These are phyloP conservation scores for Heterobasidion annosum DNA, from an alignment of 1,284 basidiomycete species.

Conservation along the genomic window DNA sequence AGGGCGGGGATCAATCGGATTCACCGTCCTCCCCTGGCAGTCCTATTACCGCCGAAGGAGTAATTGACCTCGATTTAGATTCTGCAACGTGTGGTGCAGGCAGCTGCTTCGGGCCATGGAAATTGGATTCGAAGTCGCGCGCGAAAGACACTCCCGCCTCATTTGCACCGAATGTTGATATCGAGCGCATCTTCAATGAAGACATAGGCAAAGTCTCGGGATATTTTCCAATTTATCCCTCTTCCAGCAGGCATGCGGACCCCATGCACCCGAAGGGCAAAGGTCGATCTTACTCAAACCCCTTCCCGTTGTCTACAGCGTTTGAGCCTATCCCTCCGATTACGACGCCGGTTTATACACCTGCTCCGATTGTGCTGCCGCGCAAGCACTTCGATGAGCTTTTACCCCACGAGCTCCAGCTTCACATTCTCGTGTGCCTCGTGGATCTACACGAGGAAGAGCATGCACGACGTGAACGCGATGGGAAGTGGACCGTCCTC, in stretches of 20 bases:
- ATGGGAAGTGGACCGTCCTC: slow-evolving; percentile 45
- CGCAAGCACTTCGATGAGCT: slow-evolving; percentile 51
- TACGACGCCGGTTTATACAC: slow-evolving; percentile 31
- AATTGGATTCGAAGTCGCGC: slow-evolving; percentile 23
- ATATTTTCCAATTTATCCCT: background rate
- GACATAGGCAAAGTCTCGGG: background rate
- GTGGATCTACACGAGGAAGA: slow-evolving; percentile 48
- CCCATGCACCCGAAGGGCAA: slow-evolving; percentile 30
- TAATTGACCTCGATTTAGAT: slow-evolving; percentile 6
- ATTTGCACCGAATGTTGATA: slow-evolving; percentile 17
- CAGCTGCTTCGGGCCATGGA: slow-evolving; percentile 36
- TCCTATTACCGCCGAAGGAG: slow-evolving; percentile 6
- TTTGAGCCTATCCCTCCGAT: slow-evolving; percentile 42
- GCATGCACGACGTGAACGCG: slow-evolving; percentile 29
- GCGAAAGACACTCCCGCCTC: slow-evolving; percentile 14
- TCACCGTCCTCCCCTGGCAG: slow-evolving; percentile 1
- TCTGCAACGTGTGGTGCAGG: slow-evolving; percentile 17
- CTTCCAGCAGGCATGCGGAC: slow-evolving; percentile 12
- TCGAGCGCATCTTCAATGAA: slow-evolving; percentile 14
- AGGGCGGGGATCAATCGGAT: slow-evolving; percentile 17
- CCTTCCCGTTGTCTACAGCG: slow-evolving; percentile 41
- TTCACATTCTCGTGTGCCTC: slow-evolving; percentile 52
- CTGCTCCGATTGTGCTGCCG: slow-evolving; percentile 32
- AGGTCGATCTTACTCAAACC: slow-evolving; percentile 55
- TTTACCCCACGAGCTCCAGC: slow-evolving; percentile 67